Base-by-base conservation (phyloP, 176 grass and related monocot species). In the Musa itinerans region DNA sequence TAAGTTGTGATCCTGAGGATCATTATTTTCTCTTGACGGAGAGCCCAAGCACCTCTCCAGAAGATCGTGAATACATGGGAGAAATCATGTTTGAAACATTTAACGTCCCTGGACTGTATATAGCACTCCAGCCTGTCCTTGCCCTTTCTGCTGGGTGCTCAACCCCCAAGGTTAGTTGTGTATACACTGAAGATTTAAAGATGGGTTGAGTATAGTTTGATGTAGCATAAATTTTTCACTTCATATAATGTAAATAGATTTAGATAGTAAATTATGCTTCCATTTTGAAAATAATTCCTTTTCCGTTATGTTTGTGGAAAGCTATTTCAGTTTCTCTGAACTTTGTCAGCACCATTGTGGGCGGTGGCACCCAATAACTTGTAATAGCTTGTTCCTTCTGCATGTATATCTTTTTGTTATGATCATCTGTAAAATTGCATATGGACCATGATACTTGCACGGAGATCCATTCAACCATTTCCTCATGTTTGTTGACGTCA, bases 61-160 rank as follows among this genome's bases (percentile, higher is more conserved):
- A 98, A 90, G 90, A 91, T 86, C 88, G 95, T 78, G 95, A 98
- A 82, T 98, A 88, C 81, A 77, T 80, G 17, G 95, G 95, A 52
- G 95, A 98, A 87, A 98, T 98, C 63, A 98, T 98, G 95, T 98
- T 98, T 71, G 95, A 98, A 80, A 98, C 95, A 16, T 98, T 98
- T 80, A 94, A 98, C 74, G 80, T 98, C 51, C 95, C 95, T 78
- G 95, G 88, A 69, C 69, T 98, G 68, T 98, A 98, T 85, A 91
- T 98, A 79, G 83, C 88, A 11, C 88, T 98, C 73, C 95, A 98
- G 24, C 90, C 95, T 75, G 81, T 93, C 69, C 95, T 98, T 80
- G 88, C 90, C 69, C 88, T 98, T 75, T 90, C 90, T 74, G 95
- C 95, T 57, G 95, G 95, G 82, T 93, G 82, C 78, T 87, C 90